Conservation (phyloP, 2,329 filamentous ascomycete genomes). For the Trichophyton verrucosum region DNA sequence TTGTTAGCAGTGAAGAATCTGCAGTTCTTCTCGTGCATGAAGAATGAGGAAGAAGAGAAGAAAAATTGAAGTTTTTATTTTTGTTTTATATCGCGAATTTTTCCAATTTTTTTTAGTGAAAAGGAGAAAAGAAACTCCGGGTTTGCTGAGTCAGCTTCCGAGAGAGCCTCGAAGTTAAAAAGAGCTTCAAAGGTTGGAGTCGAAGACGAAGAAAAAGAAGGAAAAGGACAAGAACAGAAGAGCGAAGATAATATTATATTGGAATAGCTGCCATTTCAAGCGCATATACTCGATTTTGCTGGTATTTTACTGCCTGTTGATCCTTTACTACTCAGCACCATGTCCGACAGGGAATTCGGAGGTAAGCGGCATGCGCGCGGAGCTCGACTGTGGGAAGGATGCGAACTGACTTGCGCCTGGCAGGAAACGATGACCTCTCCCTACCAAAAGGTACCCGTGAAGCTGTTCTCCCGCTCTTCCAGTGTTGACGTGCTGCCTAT, state of each 20-base stretch:
- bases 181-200: background rate
- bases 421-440: constrained; percentile 47
- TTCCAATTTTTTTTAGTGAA: background rate
- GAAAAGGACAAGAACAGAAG: no score
- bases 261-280: background rate
- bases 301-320: background rate
- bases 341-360: constrained; percentile 12
- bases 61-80: background rate
- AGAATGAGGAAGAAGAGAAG: background rate
- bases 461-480: background rate
- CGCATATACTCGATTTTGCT: no score
- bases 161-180: background rate
- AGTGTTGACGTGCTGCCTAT: background rate
- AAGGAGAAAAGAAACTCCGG: background rate
- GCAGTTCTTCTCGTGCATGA: background rate
- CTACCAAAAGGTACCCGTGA: constrained; percentile 43
- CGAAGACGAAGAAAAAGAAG: background rate
- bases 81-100: background rate
- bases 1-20: background rate
- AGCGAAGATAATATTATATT: background rate
- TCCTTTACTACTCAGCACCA: background rate
- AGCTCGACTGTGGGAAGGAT: background rate
- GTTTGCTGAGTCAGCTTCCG: background rate
- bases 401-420: constrained; percentile 5
- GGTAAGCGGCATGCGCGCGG: background rate